Percentiles rank a stretch among this genome's conserved stretches.
Evolutionary conservation across 345 rosid species (phyloP).

Genomic region (Psidium friedrichsthalianum): DNA sequence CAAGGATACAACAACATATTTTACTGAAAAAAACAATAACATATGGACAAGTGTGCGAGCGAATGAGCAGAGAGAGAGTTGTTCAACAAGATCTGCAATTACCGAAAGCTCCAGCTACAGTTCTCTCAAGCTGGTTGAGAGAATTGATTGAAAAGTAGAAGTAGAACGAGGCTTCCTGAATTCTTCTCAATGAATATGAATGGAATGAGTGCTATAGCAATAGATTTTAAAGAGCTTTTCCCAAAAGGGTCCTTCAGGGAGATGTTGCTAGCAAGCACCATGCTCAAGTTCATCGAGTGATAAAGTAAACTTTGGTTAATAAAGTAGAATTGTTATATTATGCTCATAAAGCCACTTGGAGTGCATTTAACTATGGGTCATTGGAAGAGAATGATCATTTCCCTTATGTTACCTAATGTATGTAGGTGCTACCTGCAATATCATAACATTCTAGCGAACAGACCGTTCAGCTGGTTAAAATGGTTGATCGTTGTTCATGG

Average conservation of each 20-base stretch:
- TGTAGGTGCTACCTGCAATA: not conserved
- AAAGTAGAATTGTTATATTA: not conserved
- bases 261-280: not conserved
- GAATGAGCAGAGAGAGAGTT: no score
- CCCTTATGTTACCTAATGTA: not conserved
- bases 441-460: not conserved
- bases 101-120: not conserved
- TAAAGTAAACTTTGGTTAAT: not conserved
- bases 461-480: not conserved
- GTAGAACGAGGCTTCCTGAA: not conserved
- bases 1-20: not conserved
- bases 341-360: not conserved
- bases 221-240: no score
- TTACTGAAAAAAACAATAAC: no score
- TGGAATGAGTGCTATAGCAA: not conserved
- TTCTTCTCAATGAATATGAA: not conserved
- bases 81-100: not conserved
- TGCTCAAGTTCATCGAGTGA: not conserved
- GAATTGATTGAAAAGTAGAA: not conserved
- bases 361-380: no score
- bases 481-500: not conserved
- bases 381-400: not conserved
- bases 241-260: not conserved
- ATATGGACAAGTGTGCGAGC: no score
- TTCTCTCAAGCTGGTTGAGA: not conserved